Base-by-base conservation (phyloP, 1,139 yeast genomes). In the Sugiyamaella neomexicana region DNA sequence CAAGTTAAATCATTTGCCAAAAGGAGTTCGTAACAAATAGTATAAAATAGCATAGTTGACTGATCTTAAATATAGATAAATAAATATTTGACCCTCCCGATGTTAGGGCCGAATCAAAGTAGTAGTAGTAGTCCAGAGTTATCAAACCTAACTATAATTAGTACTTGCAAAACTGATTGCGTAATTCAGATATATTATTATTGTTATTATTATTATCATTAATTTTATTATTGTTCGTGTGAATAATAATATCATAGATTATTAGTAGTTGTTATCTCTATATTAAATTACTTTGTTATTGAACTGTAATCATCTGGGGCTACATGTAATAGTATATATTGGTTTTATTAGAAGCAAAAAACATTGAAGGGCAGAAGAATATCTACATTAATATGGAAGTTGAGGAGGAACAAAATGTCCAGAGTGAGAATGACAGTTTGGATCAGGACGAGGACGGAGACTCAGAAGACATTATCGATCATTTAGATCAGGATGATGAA, bases 231-330 rank as follows among this genome's bases (percentile, higher is more conserved):
- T 6, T 36, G n/a, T 8, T 36, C 15, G 17, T 10, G 17, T 15
- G 15, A 36, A 34, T 34, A 36, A 36, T 36, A 36, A 10, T 36
- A 36, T 15, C 10, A 20, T 20, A 20, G 25, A 20, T 20, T 20
- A 20, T 13, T 12, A 38, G 41, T 38, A 25, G 27, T 27, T 27
- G 16, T 40, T n/a, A 8, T 34, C 13, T 6, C 9, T 40, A 3
- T 40, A 40, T 40, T 40, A 40, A 40, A 25, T 40, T 25, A 16
- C 9, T 25, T 40, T 16, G 44, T 40, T 15, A 40, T 40, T 40
- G 20, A 40, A 40, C 44, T 27, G 44, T 40, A 40, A 40, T 20
- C 20, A 17, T 9, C 44, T 5, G 6, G 12, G 13, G n/a, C 20
- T 17, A 20, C 20, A 23, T 5, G 13, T 17, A 15, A 5, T n/a